phyloP scores from a whole-genome alignment of 1,284 basidiomycete species.

The Fomitiporia mediterranea region DNA sequence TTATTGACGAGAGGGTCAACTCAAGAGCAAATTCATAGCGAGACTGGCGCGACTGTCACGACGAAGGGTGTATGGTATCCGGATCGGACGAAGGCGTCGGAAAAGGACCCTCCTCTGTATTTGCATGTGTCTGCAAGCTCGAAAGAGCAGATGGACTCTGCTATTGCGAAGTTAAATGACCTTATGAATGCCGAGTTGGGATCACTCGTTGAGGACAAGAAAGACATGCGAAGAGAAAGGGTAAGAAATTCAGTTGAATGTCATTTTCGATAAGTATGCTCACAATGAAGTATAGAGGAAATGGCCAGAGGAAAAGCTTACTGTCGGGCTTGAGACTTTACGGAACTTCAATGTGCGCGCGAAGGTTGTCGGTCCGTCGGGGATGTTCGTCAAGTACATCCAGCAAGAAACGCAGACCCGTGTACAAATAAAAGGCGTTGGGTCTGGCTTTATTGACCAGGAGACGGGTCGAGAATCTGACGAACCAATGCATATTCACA shows the following conservation, averaged over 20 bases:
- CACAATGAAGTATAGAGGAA: slow-evolving; percentile 53
- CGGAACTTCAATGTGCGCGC: slow-evolving; percentile 97
- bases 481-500: slow-evolving; percentile 93
- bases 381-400: slow-evolving; percentile 98
- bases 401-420: slow-evolving; percentile 94
- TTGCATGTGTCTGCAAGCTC: slow-evolving; percentile 88
- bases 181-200: slow-evolving; percentile 84
- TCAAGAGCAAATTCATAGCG: slow-evolving; percentile 85
- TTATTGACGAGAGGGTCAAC: slow-evolving; percentile 92
- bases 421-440: slow-evolving; percentile 97
- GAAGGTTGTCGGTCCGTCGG: slow-evolving; percentile 94
- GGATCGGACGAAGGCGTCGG: slow-evolving; percentile 82
- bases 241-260: slow-evolving; percentile 30
- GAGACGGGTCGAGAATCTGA: slow-evolving; percentile 89
- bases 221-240: slow-evolving; percentile 56
- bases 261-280: not conserved
- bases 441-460: slow-evolving; percentile 93
- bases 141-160: slow-evolving; percentile 75
- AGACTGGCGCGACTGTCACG: slow-evolving; percentile 85
- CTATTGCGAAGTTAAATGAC: slow-evolving; percentile 81
- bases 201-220: slow-evolving; percentile 84
- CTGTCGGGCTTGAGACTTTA: slow-evolving; percentile 83
- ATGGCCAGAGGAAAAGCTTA: slow-evolving; percentile 94
- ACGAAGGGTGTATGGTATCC: slow-evolving; percentile 96
- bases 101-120: slow-evolving; percentile 91